These are phyloP conservation scores for Colletotrichum tropicale DNA, from an alignment of 2,329 filamentous ascomycete species.

Conservation along the genomic window DNA sequence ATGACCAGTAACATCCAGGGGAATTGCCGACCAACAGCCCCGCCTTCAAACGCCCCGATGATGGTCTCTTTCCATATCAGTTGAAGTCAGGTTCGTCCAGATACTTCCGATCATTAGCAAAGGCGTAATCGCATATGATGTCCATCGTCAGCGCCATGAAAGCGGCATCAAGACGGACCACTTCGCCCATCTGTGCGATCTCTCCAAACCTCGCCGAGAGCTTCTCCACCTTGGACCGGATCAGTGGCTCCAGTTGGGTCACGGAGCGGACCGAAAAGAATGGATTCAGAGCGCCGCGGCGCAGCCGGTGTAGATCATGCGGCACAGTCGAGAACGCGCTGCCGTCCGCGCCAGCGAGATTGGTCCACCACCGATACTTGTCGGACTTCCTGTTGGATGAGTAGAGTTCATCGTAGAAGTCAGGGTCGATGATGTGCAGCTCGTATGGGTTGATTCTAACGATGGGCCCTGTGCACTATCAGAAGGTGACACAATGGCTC, in stretches of 20 bases:
- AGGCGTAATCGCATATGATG: slow-evolving; percentile 39
- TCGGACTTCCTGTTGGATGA: slow-evolving; percentile 16
- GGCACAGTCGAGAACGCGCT: slow-evolving; percentile 35
- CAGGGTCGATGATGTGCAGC: slow-evolving; percentile 31
- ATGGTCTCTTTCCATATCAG: background rate
- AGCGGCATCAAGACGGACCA: slow-evolving; percentile 21
- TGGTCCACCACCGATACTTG: slow-evolving; percentile 20
- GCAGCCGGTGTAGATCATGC: slow-evolving; percentile 43
- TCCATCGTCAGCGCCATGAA: slow-evolving; percentile 35
- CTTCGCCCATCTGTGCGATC: slow-evolving; percentile 24
- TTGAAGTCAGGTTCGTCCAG: background rate
- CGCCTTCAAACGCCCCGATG: background rate
- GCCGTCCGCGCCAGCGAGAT: slow-evolving; percentile 21
- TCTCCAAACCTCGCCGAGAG: slow-evolving; percentile 30
- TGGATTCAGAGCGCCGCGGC: slow-evolving; percentile 41
- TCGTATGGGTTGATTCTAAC: slow-evolving; percentile 34
- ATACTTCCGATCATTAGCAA: slow-evolving; percentile 32
- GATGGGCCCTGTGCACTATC: slow-evolving; percentile 28
- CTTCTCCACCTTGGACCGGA: slow-evolving; percentile 33
- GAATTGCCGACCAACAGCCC: background rate
- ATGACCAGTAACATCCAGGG: background rate
- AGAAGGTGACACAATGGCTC: background rate
- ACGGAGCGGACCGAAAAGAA: slow-evolving; percentile 48
- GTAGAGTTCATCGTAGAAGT: slow-evolving; percentile 25
- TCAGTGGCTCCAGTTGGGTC: slow-evolving; percentile 35